Conservation (phyloP, 176 grass and related monocot species). For the Carex myosuroides region DNA sequence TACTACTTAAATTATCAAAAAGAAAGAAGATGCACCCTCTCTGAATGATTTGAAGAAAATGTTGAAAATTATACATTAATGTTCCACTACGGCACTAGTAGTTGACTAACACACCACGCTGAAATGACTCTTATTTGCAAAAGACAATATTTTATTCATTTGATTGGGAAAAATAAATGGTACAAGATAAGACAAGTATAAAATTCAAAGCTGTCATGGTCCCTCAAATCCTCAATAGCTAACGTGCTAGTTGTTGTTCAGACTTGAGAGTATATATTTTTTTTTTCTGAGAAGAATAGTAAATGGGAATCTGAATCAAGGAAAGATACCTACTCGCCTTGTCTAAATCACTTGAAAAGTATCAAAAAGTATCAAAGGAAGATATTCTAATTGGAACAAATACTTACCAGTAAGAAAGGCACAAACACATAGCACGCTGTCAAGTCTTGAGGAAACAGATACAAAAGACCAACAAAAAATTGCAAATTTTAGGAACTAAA, state of each 20-base stretch:
- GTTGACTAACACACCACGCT: not conserved
- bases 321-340: not conserved
- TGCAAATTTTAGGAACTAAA: constrained; percentile 4
- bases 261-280: not conserved
- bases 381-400: not conserved
- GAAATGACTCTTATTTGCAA: not conserved
- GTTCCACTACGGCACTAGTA: not conserved
- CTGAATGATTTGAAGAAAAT: not conserved
- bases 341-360: not conserved
- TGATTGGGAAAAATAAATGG: not conserved
- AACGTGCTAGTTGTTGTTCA: not conserved
- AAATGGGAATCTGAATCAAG: not conserved
- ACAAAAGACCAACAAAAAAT: not conserved
- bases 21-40: not conserved
- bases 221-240: not conserved
- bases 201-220: not conserved
- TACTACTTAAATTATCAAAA: not conserved
- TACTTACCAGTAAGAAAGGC: not conserved
- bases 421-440: no score
- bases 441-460: no score
- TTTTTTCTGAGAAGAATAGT: not conserved
- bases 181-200: not conserved
- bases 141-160: not conserved
- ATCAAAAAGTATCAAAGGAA: not conserved
- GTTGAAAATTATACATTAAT: not conserved